Evolutionary conservation across 2,329 filamentous ascomycete species (phyloP), one percentile per base, ranked within the genome.

Genomic region (Arthroderma sp.): DNA sequence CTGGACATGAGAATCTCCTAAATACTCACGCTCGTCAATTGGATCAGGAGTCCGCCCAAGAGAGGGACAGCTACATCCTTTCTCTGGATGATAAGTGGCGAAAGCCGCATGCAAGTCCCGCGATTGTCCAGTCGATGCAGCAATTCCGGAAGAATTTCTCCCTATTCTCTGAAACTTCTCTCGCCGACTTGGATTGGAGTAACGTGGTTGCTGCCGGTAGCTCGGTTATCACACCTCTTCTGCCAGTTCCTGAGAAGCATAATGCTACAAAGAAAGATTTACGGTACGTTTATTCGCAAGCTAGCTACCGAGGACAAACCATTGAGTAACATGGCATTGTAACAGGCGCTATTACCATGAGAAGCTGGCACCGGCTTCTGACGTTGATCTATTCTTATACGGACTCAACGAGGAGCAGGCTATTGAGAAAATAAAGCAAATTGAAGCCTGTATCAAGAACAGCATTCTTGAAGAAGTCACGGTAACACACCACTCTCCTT

Each of bases 341-440:
- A 29, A 69, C 57, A 68, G 81, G 69, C 81, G 63, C 93, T 43
- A 86, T 60, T 94, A 89, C 52, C 86, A 93, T 55, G 78, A 88
- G 55, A 78, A 79, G 49, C 75, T 89, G 50, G 83, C 83, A 7
- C 85, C 85, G 0, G 85, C 85, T 1, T 89, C 84, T 3, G 86
- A 94, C 60, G 83, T 94, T 6, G 86, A 93, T 59, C 71, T 94
- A 2, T 94, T 94, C 58, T 65, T 94, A 29, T 89, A 91, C 55
- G 85, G 81, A 0, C 70, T 93, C 49, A 80, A 72, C 6, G 83
- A 91, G 54, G 77, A 86, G 40, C 69, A 88, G 57, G 85, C 83
- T 0, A 68, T 87, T 11, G 78, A 86, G 55, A 91, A 93, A 68
- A 91, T 93, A 62, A 81, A 82, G 57, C 70, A 85, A 52, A 89